These are phyloP conservation scores for Raffaelea albimanens DNA, from an alignment of 2,329 filamentous ascomycete genomes.

Conservation along the genomic window DNA sequence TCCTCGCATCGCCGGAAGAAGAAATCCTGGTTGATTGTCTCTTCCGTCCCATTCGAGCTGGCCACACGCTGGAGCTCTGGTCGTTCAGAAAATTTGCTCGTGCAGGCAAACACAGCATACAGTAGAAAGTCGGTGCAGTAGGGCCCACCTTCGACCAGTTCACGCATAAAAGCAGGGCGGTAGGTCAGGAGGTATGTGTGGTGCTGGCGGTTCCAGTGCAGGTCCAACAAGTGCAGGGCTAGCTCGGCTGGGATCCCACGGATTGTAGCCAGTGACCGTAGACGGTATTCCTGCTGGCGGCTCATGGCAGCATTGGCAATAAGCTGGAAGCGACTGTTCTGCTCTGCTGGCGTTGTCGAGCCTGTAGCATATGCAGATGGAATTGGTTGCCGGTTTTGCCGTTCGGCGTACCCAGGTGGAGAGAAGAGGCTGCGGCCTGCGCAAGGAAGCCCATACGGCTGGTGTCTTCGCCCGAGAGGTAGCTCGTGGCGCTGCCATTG, in stretches of 20 bases:
- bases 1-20: slow-evolving; percentile 18
- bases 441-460: no score
- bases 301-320: slow-evolving; percentile 9
- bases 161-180: slow-evolving; percentile 26
- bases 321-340: no score
- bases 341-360: neutral
- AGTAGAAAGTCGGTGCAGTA: slow-evolving; percentile 27
- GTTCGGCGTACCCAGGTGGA: neutral
- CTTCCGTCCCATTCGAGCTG: slow-evolving; percentile 15
- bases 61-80: slow-evolving; percentile 13
- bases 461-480: no score
- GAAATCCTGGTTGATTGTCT: no score
- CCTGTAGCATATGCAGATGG: no score
- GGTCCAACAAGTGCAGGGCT: slow-evolving; percentile 25
- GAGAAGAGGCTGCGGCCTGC: neutral
- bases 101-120: slow-evolving; percentile 24
- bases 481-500: no score
- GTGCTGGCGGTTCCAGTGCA: slow-evolving; percentile 30
- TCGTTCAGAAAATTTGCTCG: slow-evolving; percentile 18
- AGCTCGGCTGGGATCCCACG: slow-evolving; percentile 19
- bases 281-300: slow-evolving; percentile 7
- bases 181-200: slow-evolving; percentile 27
- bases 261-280: slow-evolving; percentile 2
- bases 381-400: no score
- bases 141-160: slow-evolving; percentile 23